Evolutionary conservation across 371 early-diverging fungal genomes (phyloP).

Genomic region (Haplosporangium sp.): DNA sequence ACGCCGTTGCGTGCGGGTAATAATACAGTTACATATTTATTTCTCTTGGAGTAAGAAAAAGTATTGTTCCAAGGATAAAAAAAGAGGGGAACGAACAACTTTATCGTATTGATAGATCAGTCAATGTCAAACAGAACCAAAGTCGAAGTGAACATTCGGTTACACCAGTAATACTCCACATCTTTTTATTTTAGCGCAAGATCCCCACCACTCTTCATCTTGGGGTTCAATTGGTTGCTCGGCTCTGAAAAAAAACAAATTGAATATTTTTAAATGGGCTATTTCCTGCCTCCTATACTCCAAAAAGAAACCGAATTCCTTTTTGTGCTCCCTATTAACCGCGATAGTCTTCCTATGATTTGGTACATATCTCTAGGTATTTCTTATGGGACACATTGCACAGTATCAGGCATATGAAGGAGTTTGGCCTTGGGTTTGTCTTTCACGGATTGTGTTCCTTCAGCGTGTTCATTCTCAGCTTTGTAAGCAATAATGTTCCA

Average conservation of each 20-base stretch:
- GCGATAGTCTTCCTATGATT: not conserved
- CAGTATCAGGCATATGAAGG: constrained; percentile 74
- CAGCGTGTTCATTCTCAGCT: constrained; percentile 77
- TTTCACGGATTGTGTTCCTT: constrained; percentile 87
- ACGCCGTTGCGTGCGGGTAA: constrained; percentile 88
- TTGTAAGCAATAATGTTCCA: constrained; percentile 64
- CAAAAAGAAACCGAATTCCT: not conserved
- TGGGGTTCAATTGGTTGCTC: not conserved
- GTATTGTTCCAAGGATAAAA: no score
- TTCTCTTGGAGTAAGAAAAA: not conserved
- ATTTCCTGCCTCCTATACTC: not conserved
- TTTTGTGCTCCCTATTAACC: not conserved
- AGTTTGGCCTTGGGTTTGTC: constrained; percentile 85
- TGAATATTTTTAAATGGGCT: not conserved
- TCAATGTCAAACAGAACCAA: not conserved
- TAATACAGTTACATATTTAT: not conserved
- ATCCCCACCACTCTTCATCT: not conserved
- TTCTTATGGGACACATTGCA: constrained; percentile 92
- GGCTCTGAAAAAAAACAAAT: not conserved
- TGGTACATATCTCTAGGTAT: constrained; percentile 67
- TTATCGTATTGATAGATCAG: not conserved
- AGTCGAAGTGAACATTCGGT: not conserved
- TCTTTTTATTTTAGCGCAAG: not conserved
- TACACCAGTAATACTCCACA: not conserved
- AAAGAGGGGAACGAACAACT: no score